Evolutionary conservation across 106 monocot genomes (phyloP), one percentile per base, ranked within the genome.

Genomic region (Dendrobium catenatum): DNA sequence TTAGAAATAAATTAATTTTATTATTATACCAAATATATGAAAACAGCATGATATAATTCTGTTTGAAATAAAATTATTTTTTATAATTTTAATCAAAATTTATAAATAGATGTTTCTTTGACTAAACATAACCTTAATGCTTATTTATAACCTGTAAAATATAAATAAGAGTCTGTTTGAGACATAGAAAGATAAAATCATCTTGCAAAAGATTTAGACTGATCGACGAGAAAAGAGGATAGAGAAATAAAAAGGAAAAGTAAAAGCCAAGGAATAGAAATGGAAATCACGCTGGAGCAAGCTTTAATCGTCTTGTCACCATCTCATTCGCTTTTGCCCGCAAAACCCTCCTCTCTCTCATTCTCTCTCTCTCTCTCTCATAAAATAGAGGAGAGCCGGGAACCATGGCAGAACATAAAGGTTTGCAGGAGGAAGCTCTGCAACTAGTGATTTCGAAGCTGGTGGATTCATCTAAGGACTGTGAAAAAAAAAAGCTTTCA

Each of bases 251-350:
- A 61, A 61, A 61, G 61, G n/a, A n/a, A 61, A 61, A 61, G 61
- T 61, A n/a, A 61, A 61, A 61, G 61, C 61, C 8, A 70, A 68
- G 72, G 74, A 74, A 74, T 74, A 74, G 74, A 74, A 74, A 74
- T 74, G 74, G 42, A 74, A 74, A 74, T 74, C 74, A 74, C 74
- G 42, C 20, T 43, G 11, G 20, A 43, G 33, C 9, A 43, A 74
- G 74, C 74, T 74, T 74, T 74, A 42, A 43, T 74, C 74, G 74
- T 74, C 42, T 74, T 74, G 74, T 74, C 74, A 43, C 74, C 74
- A 74, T 74, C 74, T 74, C 74, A 43, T 33, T 74, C 20, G 42
- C 40, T 43, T 74, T 74, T 74, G 19, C 19, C 74, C 74, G 42
- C 18, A 41, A 74, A 74, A 74, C 16, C 40, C 74, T 43, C 42